Evolutionary conservation across 768 basidiomycete genomes (phyloP).

Genomic region (Xanthoconium stramineum): DNA sequence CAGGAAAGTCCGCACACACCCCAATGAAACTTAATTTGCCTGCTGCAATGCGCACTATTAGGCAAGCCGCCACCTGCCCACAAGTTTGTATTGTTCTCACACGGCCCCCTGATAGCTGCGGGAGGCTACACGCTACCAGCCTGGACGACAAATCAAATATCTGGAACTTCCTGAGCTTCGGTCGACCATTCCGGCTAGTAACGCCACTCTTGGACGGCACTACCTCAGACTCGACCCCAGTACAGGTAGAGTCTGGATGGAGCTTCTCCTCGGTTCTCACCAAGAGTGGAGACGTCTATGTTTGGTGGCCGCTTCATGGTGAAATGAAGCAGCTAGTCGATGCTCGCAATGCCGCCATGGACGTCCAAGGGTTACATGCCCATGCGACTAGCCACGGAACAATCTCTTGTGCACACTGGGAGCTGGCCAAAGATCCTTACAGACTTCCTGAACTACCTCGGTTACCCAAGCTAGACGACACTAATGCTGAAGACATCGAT

Average conservation of each 20-base stretch:
- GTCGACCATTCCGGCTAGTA: slow-evolving; percentile 64
- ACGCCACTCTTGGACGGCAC: slow-evolving; percentile 38
- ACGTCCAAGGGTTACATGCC: slow-evolving; percentile 35
- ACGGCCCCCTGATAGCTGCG: slow-evolving; percentile 51
- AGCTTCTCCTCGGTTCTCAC: slow-evolving; percentile 71
- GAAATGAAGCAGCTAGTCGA: slow-evolving; percentile 37
- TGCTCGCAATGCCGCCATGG: slow-evolving; percentile 43
- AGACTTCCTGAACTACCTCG: slow-evolving; percentile 57
- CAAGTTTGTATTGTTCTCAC: slow-evolving; percentile 8
- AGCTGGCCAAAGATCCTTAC: slow-evolving; percentile 49
- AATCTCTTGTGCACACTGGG: slow-evolving; percentile 65
- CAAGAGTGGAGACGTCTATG: slow-evolving; percentile 64
- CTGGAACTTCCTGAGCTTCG: slow-evolving; percentile 79
- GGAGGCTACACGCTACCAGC: slow-evolving; percentile 66
- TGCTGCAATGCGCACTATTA: slow-evolving; percentile 56
- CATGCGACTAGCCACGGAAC: slow-evolving; percentile 34
- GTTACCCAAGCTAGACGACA: slow-evolving; percentile 48
- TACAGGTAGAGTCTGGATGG: slow-evolving; percentile 82
- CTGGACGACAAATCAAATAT: slow-evolving; percentile 58
- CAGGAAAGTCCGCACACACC: slow-evolving; percentile 44
- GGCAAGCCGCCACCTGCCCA: slow-evolving; percentile 37
- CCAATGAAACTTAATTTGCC: slow-evolving; percentile 65
- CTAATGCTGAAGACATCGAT: slow-evolving; percentile 25
- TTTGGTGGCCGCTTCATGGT: slow-evolving; percentile 68
- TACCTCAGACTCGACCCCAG: slow-evolving; percentile 45